Percentiles rank a stretch among this genome's conserved stretches.
Conservation (phyloP, 2,329 filamentous ascomycete genomes). For the Phialophora tarda region DNA sequence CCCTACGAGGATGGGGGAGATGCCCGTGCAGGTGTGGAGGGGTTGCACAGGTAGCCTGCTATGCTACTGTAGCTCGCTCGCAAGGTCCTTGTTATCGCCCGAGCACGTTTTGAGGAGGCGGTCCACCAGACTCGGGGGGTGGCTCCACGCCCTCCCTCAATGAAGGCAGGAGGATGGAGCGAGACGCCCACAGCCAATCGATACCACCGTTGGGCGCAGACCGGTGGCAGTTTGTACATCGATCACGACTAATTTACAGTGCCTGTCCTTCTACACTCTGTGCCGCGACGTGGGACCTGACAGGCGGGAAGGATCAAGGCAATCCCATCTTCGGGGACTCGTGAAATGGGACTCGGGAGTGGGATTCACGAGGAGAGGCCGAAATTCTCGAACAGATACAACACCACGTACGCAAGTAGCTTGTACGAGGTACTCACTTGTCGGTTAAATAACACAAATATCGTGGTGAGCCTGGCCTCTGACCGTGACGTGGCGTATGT, state of each 20-base stretch:
- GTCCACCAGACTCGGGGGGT: neutral
- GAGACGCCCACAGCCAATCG: slow-evolving; percentile 1
- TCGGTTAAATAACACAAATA: neutral
- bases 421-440: neutral
- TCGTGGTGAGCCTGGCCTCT: neutral
- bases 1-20: slow-evolving; percentile 4
- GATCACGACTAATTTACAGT: neutral
- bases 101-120: slow-evolving; percentile 15
- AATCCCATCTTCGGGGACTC: neutral
- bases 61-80: neutral
- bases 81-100: slow-evolving; percentile 1
- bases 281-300: slow-evolving; percentile 3
- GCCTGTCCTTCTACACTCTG: neutral
- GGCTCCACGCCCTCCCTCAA: neutral
- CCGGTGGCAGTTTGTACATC: slow-evolving; percentile 10
- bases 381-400: slow-evolving; percentile 2
- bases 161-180: neutral
- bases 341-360: neutral
- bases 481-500: neutral
- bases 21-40: slow-evolving; percentile 19
- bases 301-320: slow-evolving; percentile 6
- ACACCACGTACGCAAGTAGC: neutral
- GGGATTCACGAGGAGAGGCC: neutral
- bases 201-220: neutral
- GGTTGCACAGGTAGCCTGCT: slow-evolving; percentile 8